Evolutionary conservation across 495 filamentous ascomycete species (phyloP).

Genomic region (Stereocaulon alpinum): DNA sequence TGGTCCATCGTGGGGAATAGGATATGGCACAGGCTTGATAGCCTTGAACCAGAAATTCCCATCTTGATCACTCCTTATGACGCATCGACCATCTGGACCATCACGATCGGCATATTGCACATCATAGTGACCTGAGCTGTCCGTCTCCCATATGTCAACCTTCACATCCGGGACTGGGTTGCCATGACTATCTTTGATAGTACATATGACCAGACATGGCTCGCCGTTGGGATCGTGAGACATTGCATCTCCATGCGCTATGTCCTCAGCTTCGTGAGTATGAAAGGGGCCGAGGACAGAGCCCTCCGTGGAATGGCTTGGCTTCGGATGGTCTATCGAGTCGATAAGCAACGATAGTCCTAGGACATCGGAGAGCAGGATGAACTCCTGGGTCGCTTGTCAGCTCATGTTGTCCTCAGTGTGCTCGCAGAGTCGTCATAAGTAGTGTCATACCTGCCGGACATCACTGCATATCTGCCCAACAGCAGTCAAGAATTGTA

Average conservation of each 20-base stretch:
- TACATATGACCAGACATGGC: slow-evolving; percentile 69
- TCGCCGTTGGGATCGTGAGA: slow-evolving; percentile 59
- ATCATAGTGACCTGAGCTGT: slow-evolving; percentile 79
- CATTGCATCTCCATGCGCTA: slow-evolving; percentile 56
- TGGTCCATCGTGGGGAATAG: slow-evolving; percentile 83
- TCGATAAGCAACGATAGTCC: slow-evolving; percentile 86
- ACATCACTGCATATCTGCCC: slow-evolving; percentile 65
- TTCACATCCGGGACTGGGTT: slow-evolving; percentile 58
- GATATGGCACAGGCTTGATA: slow-evolving; percentile 79
- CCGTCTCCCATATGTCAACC: slow-evolving; percentile 92
- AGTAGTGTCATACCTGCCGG: slow-evolving; percentile 45
- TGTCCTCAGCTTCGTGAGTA: slow-evolving; percentile 69
- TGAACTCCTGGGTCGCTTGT: slow-evolving; percentile 58
- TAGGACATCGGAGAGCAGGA: slow-evolving; percentile 84
- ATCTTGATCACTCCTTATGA: slow-evolving; percentile 59
- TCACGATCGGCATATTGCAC: slow-evolving; percentile 65
- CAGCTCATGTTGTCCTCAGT: background rate
- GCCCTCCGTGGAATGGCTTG: slow-evolving; percentile 63
- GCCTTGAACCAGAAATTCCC: slow-evolving; percentile 84
- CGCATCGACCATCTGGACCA: slow-evolving; percentile 68
- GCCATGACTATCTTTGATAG: slow-evolving; percentile 56
- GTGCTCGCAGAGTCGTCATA: background rate
- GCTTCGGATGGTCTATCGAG: slow-evolving; percentile 86
- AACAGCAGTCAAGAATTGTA: slow-evolving; percentile 60
- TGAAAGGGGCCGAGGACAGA: slow-evolving; percentile 91